Base-by-base conservation (phyloP, 1,139 yeast species). In the Diutina pseudorugosa region DNA sequence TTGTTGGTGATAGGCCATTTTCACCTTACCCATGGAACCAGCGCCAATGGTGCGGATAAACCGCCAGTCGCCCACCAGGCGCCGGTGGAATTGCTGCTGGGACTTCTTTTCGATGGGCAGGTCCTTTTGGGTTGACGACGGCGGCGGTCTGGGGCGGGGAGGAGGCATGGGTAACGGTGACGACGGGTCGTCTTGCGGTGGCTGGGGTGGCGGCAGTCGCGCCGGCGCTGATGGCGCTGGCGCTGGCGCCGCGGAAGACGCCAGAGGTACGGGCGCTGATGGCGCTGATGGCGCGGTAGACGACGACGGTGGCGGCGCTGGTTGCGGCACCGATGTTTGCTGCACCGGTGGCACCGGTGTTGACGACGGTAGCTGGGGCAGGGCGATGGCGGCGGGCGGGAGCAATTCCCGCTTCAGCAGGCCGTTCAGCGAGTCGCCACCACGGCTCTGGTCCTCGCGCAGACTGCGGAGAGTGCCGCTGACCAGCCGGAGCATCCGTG, bases 21-120 rank as follows among this genome's bases (percentile, higher is more conserved):
- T 94, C 52, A 93, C 99, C 66, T 93, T 95, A 54, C 99, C 99
- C 98, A 94, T 93, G 1, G 96, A 88, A 3, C 99, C 98, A 4
- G 98, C 96, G 51, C 99, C 99, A 51, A 93, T 88, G 0, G 97
- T 90, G 65, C 90, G 90, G 55, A 89, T 78, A 60, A 93, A 91
- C 61, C 88, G 95, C 98, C 98, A 93, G 59, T 94, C 97, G 18
- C 98, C 99, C 53, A 93, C 85, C 5, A 96, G 79, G 57, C 85
- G 84, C 58, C 98, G 79, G 65, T 90, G 91, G 61, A 85, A 85
- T 59, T 84, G 90, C 56, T 72, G 78, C 19, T 60, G 64, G 19
- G 33, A n/a, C 27, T 27, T 45, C 21, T 43, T 43, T 6, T 43
- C 47, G 33, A 30, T 30, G 33, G 33, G 33, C 11, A 11, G 14